These are phyloP conservation scores for Stylosanthes scabra DNA, from an alignment of 331 rosid species.

Conservation along the genomic window DNA sequence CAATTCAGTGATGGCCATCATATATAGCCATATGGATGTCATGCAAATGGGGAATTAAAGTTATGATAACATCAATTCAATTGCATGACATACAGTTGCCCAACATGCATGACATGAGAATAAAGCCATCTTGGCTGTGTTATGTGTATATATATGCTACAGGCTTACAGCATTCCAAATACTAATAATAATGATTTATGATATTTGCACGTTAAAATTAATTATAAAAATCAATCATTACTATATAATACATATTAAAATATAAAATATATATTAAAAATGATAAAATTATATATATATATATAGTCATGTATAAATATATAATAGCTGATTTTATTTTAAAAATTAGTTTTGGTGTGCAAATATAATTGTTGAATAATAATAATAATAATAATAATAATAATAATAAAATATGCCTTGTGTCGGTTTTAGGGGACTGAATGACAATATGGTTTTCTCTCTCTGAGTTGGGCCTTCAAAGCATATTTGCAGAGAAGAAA, in stretches of 20 bases:
- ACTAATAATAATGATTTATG: no score
- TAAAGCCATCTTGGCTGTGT: slow-evolving; percentile 20
- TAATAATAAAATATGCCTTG: slow-evolving; percentile 24
- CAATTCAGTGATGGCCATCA: slow-evolving; percentile 30
- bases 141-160: background rate
- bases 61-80: slow-evolving; percentile 47
- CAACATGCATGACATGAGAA: slow-evolving; percentile 51
- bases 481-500: slow-evolving; percentile 40
- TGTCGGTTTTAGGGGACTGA: slow-evolving; percentile 64
- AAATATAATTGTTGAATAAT: no score
- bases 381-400: no score
- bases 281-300: no score
- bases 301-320: no score
- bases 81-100: slow-evolving; percentile 43
- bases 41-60: slow-evolving; percentile 22
- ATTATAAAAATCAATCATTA: no score
- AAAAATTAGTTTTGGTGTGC: no score
- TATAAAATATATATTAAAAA: no score
- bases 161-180: slow-evolving; percentile 50
- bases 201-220: no score
- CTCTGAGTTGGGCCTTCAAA: slow-evolving; percentile 27
- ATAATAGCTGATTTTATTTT: no score
- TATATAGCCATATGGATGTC: slow-evolving; percentile 41
- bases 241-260: no score
- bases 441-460: slow-evolving; percentile 47